Evolutionary conservation across 495 filamentous ascomycete genomes (phyloP).

Genomic region (Neurospora sp.): DNA sequence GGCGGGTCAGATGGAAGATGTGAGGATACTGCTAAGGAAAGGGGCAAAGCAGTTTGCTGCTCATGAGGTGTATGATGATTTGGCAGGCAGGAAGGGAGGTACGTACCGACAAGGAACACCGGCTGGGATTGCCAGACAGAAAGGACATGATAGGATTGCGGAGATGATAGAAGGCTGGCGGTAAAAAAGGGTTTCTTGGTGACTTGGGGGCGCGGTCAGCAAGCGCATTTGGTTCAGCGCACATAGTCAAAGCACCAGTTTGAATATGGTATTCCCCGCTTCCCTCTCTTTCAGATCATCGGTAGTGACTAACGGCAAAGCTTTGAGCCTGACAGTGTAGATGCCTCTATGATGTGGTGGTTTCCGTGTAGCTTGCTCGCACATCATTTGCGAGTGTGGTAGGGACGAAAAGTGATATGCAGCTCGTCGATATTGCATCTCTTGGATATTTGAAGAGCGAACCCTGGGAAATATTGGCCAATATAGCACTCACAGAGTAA

Average conservation of each 20-base stretch:
- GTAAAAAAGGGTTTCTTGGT: neutral
- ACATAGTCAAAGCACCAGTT: neutral
- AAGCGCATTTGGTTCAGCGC: neutral
- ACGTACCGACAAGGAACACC: slow-evolving; percentile 7
- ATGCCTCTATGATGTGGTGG: neutral
- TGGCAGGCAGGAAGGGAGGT: neutral
- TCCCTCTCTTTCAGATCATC: neutral
- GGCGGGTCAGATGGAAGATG: slow-evolving; percentile 1
- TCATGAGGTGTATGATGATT: slow-evolving; percentile 4
- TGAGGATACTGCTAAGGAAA: slow-evolving; percentile 7
- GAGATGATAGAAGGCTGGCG: slow-evolving; percentile 2
- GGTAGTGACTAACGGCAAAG: neutral
- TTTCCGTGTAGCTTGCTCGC: neutral
- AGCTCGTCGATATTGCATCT: neutral
- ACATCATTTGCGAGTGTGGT: neutral
- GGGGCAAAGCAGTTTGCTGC: slow-evolving; percentile 9
- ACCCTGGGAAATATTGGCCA: neutral
- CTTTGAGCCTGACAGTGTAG: neutral
- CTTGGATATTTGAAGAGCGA: neutral
- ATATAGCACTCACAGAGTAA: neutral
- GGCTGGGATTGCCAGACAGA: slow-evolving; percentile 7
- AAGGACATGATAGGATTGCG: neutral
- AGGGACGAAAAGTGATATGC: neutral
- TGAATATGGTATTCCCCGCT: neutral
- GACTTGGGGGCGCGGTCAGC: neutral